Conservation (phyloP, 345 rosid genomes). For the Brassica incana region DNA sequence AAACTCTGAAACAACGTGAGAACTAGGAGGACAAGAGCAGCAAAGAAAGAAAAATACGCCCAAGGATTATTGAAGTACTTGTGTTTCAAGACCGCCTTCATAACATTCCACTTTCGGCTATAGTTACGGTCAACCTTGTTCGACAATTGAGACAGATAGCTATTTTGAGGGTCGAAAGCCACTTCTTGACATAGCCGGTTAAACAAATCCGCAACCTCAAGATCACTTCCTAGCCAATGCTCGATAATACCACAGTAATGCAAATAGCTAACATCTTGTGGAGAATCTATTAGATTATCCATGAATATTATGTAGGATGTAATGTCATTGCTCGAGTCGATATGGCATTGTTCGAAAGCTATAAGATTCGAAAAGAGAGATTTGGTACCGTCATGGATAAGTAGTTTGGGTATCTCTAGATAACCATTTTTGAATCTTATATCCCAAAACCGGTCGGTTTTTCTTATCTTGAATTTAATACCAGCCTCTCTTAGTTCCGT, state of each 20-base stretch:
- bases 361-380: slow-evolving; percentile 84
- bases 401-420: slow-evolving; percentile 65
- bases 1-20: slow-evolving; percentile 76
- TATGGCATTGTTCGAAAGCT: slow-evolving; percentile 82
- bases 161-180: slow-evolving; percentile 65
- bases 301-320: slow-evolving; percentile 79
- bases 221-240: slow-evolving; percentile 83
- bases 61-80: slow-evolving; percentile 80
- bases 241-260: slow-evolving; percentile 80
- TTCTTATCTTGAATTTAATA: slow-evolving; percentile 62
- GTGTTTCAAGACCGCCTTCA: slow-evolving; percentile 72
- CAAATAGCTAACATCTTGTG: slow-evolving; percentile 67
- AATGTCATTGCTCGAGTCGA: slow-evolving; percentile 71
- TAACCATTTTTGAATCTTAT: slow-evolving; percentile 68
- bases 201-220: slow-evolving; percentile 77
- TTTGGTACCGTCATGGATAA: slow-evolving; percentile 83
- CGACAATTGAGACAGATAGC: slow-evolving; percentile 60
- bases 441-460: slow-evolving; percentile 89
- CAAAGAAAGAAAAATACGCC: slow-evolving; percentile 73
- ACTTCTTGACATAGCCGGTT: slow-evolving; percentile 80
- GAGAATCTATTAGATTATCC: slow-evolving; percentile 83
- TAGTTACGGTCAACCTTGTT: slow-evolving; percentile 60
- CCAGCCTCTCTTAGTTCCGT: slow-evolving; percentile 74
- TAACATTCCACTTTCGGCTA: slow-evolving; percentile 72
- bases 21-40: slow-evolving; percentile 59